These are phyloP conservation scores for Annulohypoxylon truncatum DNA, from an alignment of 2,329 filamentous ascomycete genomes.

Conservation along the genomic window DNA sequence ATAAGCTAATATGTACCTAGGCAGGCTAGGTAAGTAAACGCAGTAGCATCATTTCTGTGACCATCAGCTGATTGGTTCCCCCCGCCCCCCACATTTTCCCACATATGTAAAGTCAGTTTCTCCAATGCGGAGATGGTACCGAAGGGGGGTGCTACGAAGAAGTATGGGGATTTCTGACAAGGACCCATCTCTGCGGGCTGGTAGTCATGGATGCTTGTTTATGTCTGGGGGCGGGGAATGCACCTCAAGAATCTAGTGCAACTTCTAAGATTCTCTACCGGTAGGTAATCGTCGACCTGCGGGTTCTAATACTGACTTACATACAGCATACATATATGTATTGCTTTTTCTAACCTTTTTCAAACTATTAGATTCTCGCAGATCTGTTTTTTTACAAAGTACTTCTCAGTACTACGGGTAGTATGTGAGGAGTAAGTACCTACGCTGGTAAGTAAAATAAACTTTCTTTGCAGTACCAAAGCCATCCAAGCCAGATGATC, in stretches of 20 bases:
- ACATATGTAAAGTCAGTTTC: conserved; percentile 42
- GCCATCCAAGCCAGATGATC: too few relatives aligned
- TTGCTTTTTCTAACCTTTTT: conserved; percentile 14
- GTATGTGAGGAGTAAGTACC: conserved; percentile 12
- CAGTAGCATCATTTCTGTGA: background rate
- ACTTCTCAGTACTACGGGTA: conserved; percentile 6
- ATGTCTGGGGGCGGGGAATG: conserved; percentile 39
- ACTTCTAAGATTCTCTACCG: background rate
- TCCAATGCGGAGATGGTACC: conserved; percentile 55
- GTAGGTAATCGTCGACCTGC: background rate
- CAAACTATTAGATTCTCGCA: conserved; percentile 1
- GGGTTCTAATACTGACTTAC: background rate
- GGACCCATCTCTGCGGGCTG: conserved; percentile 10
- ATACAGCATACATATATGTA: conserved; percentile 11
- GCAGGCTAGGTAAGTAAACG: too few relatives aligned
- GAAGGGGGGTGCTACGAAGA: conserved; percentile 17
- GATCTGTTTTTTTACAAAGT: conserved; percentile 12
- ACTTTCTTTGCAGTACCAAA: conserved; percentile 5
- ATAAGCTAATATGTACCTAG: background rate
- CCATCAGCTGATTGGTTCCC: conserved; percentile 39
- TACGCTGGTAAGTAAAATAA: background rate
- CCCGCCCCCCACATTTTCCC: conserved; percentile 46
- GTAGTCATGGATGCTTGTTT: conserved; percentile 28
- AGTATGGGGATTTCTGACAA: conserved; percentile 39
- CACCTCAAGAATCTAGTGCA: conserved; percentile 11